Base-by-base conservation (phyloP, 192 early-diverging fungal genomes). In the Backusella psychrophila region DNA sequence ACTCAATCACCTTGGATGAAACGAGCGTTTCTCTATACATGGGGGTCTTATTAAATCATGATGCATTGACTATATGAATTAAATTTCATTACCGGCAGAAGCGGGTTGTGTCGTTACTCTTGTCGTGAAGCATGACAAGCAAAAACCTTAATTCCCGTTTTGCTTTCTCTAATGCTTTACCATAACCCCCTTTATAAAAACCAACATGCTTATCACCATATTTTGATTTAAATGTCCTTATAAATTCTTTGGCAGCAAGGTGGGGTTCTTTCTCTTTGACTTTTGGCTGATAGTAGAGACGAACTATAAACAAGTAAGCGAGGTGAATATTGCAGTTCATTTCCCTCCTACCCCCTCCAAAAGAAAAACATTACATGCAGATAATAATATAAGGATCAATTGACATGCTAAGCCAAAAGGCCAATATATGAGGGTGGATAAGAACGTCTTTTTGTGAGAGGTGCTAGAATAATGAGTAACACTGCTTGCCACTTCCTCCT, bases 81-180 rank as follows among this genome's bases (percentile, higher is more conserved):
- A 68, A 14, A 6, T 9, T 31, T n/a, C 4, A 31, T 33, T 81
- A 86, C 88, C 85, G 86, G 73, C 90, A 91, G 73, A 97, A 91
- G 44, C 74, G 74, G 1, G 83, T 82, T 5, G 92, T 90, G 33
- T 95, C 92, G 80, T 96, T 94, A 78, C 96, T 95, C 77, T 94
- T 92, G 23, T 87, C 85, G 56, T 96, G 91, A 35, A 98, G 80
- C 39, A 93, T 79, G 0, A 93, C 89, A 6, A 98, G 72, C 33
- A 94, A 74, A 77, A 94, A 95, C 63, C 88, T 84, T 19, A 93
- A 65, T 33, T 97, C 90, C 36, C 86, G 79, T 78, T 91, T 93
- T 29, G 93, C 91, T 36, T 78, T 84, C 35, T 91, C 90, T 19
- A 95, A 78, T 0, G 94, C 94, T 66, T 82, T 82, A 12, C 85